A percentile compares a stretch with the other conserved stretches of the same genome.
Evolutionary conservation across 1,139 yeast genomes (phyloP).

Genomic region (Sugiyamaella novakii): DNA sequence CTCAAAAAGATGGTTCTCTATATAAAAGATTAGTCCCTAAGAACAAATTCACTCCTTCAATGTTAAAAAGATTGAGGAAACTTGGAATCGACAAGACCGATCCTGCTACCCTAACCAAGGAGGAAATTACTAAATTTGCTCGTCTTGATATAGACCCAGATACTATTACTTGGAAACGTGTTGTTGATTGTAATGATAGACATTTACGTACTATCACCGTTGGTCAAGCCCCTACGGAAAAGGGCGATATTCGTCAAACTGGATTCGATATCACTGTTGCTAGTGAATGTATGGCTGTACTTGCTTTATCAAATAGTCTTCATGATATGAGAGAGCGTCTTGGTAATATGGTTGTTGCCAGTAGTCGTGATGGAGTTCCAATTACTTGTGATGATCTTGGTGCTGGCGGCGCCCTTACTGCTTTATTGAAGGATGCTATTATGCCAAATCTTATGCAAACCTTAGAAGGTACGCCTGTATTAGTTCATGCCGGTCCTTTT

Average conservation of each 20-base stretch:
- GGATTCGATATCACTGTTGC: conserved; percentile 98
- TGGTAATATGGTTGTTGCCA: conserved; percentile 89
- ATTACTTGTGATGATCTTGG: conserved; percentile 96
- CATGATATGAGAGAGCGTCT: conserved; percentile 87
- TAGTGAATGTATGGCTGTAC: conserved; percentile 95
- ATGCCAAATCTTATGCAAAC: conserved; percentile 99
- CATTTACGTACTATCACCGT: conserved; percentile 88
- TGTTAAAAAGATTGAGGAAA: conserved; percentile 76
- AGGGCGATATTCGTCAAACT: conserved; percentile 83
- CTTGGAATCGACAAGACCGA: conserved; percentile 73
- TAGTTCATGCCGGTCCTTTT: conserved; percentile 98
- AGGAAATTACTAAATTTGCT: conserved; percentile 74
- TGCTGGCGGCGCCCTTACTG: conserved; percentile 96
- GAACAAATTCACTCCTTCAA: conserved; percentile 77
- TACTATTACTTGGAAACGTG: conserved; percentile 95
- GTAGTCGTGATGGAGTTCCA: conserved; percentile 80
- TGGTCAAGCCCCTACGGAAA: conserved; percentile 94
- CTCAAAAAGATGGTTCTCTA: conserved; percentile 88
- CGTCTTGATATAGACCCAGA: conserved; percentile 92
- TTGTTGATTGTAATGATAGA: conserved; percentile 94
- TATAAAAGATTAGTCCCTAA: conserved; percentile 89
- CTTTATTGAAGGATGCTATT: conserved; percentile 92
- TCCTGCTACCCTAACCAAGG: conserved; percentile 67
- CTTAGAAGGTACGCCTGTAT: conserved; percentile 96
- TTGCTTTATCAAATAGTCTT: conserved; percentile 84